Conservation (phyloP, 768 basidiomycete genomes). For the Tephrocybe sp. region DNA sequence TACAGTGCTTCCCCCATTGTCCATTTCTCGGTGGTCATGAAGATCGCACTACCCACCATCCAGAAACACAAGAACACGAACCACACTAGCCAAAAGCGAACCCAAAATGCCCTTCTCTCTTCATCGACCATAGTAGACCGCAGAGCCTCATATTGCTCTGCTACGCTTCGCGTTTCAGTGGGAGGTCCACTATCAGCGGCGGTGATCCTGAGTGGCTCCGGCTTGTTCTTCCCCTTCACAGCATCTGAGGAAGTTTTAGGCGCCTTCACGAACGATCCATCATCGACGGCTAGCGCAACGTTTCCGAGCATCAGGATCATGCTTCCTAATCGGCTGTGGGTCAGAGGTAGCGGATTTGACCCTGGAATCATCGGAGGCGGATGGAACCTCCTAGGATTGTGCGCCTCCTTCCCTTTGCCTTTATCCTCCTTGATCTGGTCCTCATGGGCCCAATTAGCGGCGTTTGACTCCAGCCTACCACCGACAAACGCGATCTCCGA, state of each 20-base stretch:
- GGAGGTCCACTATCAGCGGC: neutral
- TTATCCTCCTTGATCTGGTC: neutral
- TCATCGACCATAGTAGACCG: conserved; percentile 32
- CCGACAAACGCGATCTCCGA: neutral
- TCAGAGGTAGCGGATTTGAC: conserved; percentile 33
- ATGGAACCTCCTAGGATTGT: neutral
- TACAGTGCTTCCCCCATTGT: conserved; percentile 61
- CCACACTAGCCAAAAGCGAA: conserved; percentile 59
- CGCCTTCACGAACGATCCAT: conserved; percentile 12
- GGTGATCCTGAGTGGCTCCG: neutral
- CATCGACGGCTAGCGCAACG: conserved; percentile 43
- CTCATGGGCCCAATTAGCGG: neutral
- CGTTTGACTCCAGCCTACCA: neutral
- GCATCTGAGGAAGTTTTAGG: conserved; percentile 8
- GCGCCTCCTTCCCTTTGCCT: neutral
- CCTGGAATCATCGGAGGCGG: conserved; percentile 12
- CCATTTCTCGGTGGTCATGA: conserved; percentile 72
- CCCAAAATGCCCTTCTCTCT: conserved; percentile 55
- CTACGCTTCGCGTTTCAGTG: conserved; percentile 4
- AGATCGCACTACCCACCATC: conserved; percentile 73
- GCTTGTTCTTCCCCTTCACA: neutral
- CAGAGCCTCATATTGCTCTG: conserved; percentile 31
- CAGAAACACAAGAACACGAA: conserved; percentile 74
- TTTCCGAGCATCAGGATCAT: conserved; percentile 58
- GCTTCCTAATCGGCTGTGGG: conserved; percentile 55